A percentile compares a stretch with the other conserved stretches of the same genome.
phyloP scores from a whole-genome alignment of 1,284 basidiomycete species.

The Ceraceosorus bombacis region DNA sequence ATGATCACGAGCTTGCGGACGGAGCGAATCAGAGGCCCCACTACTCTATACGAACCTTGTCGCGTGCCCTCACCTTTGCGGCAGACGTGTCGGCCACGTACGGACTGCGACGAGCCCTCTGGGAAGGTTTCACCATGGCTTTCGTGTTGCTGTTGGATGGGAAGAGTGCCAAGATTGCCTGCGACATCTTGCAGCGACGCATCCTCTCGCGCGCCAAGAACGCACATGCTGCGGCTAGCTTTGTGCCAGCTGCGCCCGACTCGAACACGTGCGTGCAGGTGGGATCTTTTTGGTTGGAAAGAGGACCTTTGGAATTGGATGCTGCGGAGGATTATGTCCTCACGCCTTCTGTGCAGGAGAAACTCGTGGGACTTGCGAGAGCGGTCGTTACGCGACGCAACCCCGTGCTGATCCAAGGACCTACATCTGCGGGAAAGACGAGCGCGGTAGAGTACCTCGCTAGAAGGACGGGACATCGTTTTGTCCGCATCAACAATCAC shows the following conservation, averaged over 20 bases:
- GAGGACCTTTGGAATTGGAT: slow-evolving; percentile 59
- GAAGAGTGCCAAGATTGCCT: slow-evolving; percentile 65
- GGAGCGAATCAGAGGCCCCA: slow-evolving; percentile 91
- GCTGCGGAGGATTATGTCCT: slow-evolving; percentile 74
- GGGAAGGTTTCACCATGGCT: slow-evolving; percentile 95
- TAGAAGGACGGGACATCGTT: slow-evolving; percentile 82
- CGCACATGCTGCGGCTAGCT: slow-evolving; percentile 39
- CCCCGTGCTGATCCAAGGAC: slow-evolving; percentile 94
- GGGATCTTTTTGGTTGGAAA: slow-evolving; percentile 82
- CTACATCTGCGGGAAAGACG: slow-evolving; percentile 95
- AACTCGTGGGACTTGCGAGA: slow-evolving; percentile 82
- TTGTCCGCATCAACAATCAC: slow-evolving; percentile 98
- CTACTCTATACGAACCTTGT: slow-evolving; percentile 92
- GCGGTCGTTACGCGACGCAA: slow-evolving; percentile 82
- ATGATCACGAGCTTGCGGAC: slow-evolving; percentile 78
- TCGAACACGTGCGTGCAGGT: slow-evolving; percentile 58
- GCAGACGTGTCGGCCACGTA: slow-evolving; percentile 71
- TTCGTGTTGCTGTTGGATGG: slow-evolving; percentile 90
- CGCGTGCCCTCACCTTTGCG: slow-evolving; percentile 84
- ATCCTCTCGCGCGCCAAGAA: slow-evolving; percentile 79
- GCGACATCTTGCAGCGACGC: slow-evolving; percentile 65
- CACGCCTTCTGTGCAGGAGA: slow-evolving; percentile 91
- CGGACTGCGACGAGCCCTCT: slow-evolving; percentile 70
- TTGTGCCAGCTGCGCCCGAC: slow-evolving; percentile 33
- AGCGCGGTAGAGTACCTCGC: slow-evolving; percentile 95